phyloP scores from a whole-genome alignment of 1,139 yeast genomes.

The Debaryomyces sp. region DNA sequence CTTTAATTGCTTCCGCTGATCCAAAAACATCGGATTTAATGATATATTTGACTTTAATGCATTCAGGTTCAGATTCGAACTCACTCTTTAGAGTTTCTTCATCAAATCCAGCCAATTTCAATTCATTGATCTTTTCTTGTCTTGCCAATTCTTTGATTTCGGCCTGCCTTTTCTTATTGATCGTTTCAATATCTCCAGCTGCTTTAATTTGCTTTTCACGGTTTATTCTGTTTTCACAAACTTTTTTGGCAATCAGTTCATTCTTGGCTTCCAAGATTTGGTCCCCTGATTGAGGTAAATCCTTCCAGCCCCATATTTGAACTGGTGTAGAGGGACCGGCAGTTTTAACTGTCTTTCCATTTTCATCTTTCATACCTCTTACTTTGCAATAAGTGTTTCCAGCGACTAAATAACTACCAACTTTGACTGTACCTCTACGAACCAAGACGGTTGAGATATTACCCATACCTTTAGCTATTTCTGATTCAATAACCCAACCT shows the following conservation, averaged over 20 bases:
- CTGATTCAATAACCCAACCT: slow-evolving; percentile 91
- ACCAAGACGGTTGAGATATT: slow-evolving; percentile 84
- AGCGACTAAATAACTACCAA: slow-evolving; percentile 75
- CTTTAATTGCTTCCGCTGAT: slow-evolving; percentile 64
- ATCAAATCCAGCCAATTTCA: slow-evolving; percentile 59
- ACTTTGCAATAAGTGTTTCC: slow-evolving; percentile 89
- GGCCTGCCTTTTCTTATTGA: slow-evolving; percentile 60
- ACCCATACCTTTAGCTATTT: slow-evolving; percentile 82
- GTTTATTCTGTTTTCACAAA: slow-evolving; percentile 61
- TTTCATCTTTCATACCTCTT: slow-evolving; percentile 76
- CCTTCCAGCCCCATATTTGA: slow-evolving; percentile 94
- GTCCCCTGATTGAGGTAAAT: slow-evolving; percentile 90
- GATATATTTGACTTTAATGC: slow-evolving; percentile 56
- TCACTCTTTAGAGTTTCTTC: slow-evolving; percentile 35
- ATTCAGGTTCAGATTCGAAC: slow-evolving; percentile 28
- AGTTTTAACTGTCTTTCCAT: slow-evolving; percentile 59
- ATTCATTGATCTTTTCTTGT: slow-evolving; percentile 55
- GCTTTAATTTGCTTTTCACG: slow-evolving; percentile 62
- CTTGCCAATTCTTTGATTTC: slow-evolving; percentile 51
- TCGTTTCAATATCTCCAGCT: slow-evolving; percentile 64
- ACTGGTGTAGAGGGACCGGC: slow-evolving; percentile 94
- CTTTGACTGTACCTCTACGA: slow-evolving; percentile 72
- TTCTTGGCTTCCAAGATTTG: slow-evolving; percentile 73
- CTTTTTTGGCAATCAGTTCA: slow-evolving; percentile 78
- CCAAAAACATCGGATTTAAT: slow-evolving; percentile 89